Base-by-base conservation (phyloP, 2,329 filamentous ascomycete species). In the Diplocarpon rosae region DNA sequence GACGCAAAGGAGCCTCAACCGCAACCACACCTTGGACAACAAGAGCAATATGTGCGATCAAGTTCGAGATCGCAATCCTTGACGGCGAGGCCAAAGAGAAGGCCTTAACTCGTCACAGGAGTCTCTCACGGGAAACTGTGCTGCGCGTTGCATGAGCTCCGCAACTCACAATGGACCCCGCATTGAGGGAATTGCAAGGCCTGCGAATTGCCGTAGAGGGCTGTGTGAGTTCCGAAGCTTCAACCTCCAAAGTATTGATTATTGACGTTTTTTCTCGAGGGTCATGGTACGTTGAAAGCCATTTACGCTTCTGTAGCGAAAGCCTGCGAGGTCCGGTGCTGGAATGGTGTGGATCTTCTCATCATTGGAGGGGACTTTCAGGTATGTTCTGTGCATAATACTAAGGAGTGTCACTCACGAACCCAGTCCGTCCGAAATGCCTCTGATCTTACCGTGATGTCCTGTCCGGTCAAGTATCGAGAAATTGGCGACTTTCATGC, bases 341-440 rank as follows among this genome's bases (percentile, higher is more conserved):
- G 90, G 89, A 71, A 83, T 52, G 77, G 75, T 29, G 78, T 96
- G 27, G 92, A 98, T 62, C 66, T 95, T 10, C 68, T 98, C 54
- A 93, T 98, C 58, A 95, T 98, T 56, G 87, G 90, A 45, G 92
- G 92, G 24, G 92, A 98, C 62, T 98, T 98, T 54, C 87, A 95
- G 70, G 83, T 83, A 66, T 29, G 61, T 51, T 16, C 15, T 33
- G 33, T 14, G 11, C 15, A 11, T 3, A 29, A 16, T 8, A 11
- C 31, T 13, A 17, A 12, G 15, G 3, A 12, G 15, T 29, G 28
- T 42, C 32, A 12, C 39, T 56, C 35, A 57, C 30, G 39, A 17
- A 31, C 29, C 13, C 50, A 88, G 81, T 82, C 92, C 34, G 80
- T 89, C 31, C 85, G 92, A 56, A 96, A 96, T 69, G 80, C 85